Base-by-base conservation (phyloP, 305 asterid genomes). In the Fraxinus dipetala region DNA sequence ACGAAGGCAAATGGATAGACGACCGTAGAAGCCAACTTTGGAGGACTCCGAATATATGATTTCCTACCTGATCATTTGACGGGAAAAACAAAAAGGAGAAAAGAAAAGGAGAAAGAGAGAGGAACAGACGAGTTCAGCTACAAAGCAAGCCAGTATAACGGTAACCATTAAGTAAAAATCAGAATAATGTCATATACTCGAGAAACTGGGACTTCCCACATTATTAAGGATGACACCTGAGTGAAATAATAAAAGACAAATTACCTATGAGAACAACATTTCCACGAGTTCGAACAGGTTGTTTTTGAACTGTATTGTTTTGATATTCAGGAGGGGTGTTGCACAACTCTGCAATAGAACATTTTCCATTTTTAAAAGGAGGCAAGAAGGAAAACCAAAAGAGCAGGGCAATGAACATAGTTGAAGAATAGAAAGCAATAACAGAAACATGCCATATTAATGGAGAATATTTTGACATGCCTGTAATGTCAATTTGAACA, bases 1-100 rank as follows among this genome's bases (percentile, higher is more conserved):
- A 95, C 90, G 85, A 95, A 91, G 69, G 92, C 92, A 72, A 95
- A 95, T 26, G 97, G 99, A 76, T 86, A 89, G 83, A 88, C 90
- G 18, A 95, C 88, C 0, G 95, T 88, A 2, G 98, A 92, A 28
- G 95, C 87, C 24, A 83, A 83, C 74, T 91, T 92, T 48, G 94
- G 88, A 80, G 97, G 92, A 8, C 91, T 75, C 10, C 85, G 89
- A 88, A 94, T 91, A 81, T 78, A 89, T 35, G 97, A 90, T 81
- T 91, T 94, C 87, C 87, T 91, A 81, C 98, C 98, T 95, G 93
- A 65, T 70, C 0, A 56, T 67, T 65, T 65, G 75, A 1, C 73
- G 36, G 80, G 38, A 34, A 14, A 54, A 54, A 6, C 7, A 54
- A 54, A n/a, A 5, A 0, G 22, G 6, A n/a, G 24, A 18, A 56